These are phyloP conservation scores for Prosopis cineraria DNA, from an alignment of 306 rosid species.

Conservation along the genomic window DNA sequence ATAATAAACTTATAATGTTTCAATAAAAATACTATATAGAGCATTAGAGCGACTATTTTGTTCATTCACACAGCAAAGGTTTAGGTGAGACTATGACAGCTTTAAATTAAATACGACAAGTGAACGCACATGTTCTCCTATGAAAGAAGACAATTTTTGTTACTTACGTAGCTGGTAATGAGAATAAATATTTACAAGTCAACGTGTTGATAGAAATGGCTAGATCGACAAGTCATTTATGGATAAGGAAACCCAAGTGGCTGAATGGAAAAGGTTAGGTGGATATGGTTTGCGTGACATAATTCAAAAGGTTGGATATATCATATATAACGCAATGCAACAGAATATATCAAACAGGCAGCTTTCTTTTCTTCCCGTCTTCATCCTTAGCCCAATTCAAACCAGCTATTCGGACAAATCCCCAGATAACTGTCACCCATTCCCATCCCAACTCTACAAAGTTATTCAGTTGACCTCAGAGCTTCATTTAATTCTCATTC, in stretches of 20 bases:
- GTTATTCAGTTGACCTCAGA: background rate
- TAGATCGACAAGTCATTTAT: constrained; percentile 28
- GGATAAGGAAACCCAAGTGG: constrained; percentile 8
- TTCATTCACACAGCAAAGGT: background rate
- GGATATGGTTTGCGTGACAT: constrained; percentile 35
- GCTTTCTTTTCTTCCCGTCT: background rate
- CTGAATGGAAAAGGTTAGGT: background rate
- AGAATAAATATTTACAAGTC: background rate
- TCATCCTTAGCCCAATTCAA: background rate
- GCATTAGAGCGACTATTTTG: constrained; percentile 2
- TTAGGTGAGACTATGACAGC: background rate
- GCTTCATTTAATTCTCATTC: background rate
- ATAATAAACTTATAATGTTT: background rate
- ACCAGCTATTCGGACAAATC: background rate
- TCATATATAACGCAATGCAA: constrained; percentile 16
- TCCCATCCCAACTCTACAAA: background rate
- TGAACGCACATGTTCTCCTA: background rate
- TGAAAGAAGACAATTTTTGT: background rate
- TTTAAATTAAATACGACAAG: background rate
- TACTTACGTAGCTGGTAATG: background rate
- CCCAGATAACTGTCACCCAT: constrained; percentile 6
- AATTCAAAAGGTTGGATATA: background rate
- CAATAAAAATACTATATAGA: constrained; percentile 1
- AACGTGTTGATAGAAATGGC: background rate
- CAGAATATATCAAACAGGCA: background rate